phyloP scores from a whole-genome alignment of 805 yeast genomes.

The Wickerhamomyces sydowiorum region DNA sequence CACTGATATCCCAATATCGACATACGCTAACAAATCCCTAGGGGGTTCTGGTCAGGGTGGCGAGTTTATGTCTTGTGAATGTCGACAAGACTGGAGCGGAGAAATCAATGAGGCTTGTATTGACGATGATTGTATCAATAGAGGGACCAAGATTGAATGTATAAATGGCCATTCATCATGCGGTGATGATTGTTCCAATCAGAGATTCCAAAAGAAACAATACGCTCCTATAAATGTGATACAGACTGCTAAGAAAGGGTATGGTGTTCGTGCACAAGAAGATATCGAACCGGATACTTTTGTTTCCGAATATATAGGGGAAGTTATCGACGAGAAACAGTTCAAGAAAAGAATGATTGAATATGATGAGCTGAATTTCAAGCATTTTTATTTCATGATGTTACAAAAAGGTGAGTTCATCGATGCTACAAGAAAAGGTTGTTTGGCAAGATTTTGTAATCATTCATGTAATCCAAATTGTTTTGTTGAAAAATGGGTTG shows the following conservation, averaged over 20 bases:
- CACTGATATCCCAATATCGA: slow-evolving; percentile 48
- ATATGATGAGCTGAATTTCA: slow-evolving; percentile 62
- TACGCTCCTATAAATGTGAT: slow-evolving; percentile 80
- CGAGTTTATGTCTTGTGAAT: slow-evolving; percentile 89
- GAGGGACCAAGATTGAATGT: slow-evolving; percentile 92
- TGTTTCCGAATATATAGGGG: slow-evolving; percentile 90
- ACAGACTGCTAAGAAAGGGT: slow-evolving; percentile 80
- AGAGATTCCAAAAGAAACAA: slow-evolving; percentile 74
- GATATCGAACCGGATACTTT: slow-evolving; percentile 59
- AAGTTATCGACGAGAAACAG: slow-evolving; percentile 76
- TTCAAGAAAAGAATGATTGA: slow-evolving; percentile 69
- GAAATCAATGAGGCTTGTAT: slow-evolving; percentile 65
- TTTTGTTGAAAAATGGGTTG: slow-evolving; percentile 96
- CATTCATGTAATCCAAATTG: slow-evolving; percentile 96
- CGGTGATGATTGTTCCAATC: slow-evolving; percentile 78
- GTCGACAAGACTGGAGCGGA: slow-evolving; percentile 47
- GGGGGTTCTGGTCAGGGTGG: slow-evolving; percentile 69
- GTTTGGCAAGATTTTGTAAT: slow-evolving; percentile 86
- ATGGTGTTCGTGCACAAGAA: slow-evolving; percentile 72
- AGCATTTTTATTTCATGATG: slow-evolving; percentile 95
- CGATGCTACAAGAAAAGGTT: slow-evolving; percentile 89
- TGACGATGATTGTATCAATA: slow-evolving; percentile 84
- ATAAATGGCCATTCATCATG: slow-evolving; percentile 61
- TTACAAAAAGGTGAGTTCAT: slow-evolving; percentile 87
- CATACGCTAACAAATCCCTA: slow-evolving; percentile 53